phyloP scores from a whole-genome alignment of 495 filamentous ascomycete genomes.

The Xylaria acuta region DNA sequence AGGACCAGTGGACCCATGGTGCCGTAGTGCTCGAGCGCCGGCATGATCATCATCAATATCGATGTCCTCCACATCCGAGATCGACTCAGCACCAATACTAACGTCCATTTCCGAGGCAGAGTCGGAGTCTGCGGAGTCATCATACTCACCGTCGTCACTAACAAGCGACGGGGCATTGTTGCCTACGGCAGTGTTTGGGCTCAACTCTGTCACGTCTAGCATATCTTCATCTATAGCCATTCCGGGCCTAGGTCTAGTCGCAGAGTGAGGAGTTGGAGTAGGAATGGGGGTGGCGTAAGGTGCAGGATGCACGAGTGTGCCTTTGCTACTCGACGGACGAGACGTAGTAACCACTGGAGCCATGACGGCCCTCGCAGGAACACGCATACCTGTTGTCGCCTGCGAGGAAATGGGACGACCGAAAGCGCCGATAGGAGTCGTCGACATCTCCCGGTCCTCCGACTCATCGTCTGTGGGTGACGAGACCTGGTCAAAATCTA shows the following conservation, averaged over 20 bases:
- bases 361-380: conserved; percentile 65
- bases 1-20: conserved; percentile 40
- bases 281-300: conserved; percentile 46
- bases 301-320: conserved; percentile 40
- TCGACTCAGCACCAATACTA: conserved; percentile 48
- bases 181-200: conserved; percentile 78
- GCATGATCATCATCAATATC: conserved; percentile 52
- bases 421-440: conserved; percentile 22
- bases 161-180: conserved; percentile 85
- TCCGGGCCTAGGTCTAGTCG: conserved; percentile 42
- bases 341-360: conserved; percentile 57
- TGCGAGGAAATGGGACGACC: conserved; percentile 42
- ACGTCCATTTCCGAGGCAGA: conserved; percentile 52
- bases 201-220: conserved; percentile 66
- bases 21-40: conserved; percentile 44
- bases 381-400: conserved; percentile 52
- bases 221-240: conserved; percentile 55
- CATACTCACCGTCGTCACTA: conserved; percentile 84
- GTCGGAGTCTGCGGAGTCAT: conserved; percentile 58
- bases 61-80: conserved; percentile 58
- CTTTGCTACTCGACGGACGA: conserved; percentile 64
- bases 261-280: conserved; percentile 34
- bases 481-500: conserved; percentile 58
- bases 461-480: conserved; percentile 54
- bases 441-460: conserved; percentile 51